phyloP scores from a whole-genome alignment of 73 alveolate genomes.

The Uronychia binucleata region DNA sequence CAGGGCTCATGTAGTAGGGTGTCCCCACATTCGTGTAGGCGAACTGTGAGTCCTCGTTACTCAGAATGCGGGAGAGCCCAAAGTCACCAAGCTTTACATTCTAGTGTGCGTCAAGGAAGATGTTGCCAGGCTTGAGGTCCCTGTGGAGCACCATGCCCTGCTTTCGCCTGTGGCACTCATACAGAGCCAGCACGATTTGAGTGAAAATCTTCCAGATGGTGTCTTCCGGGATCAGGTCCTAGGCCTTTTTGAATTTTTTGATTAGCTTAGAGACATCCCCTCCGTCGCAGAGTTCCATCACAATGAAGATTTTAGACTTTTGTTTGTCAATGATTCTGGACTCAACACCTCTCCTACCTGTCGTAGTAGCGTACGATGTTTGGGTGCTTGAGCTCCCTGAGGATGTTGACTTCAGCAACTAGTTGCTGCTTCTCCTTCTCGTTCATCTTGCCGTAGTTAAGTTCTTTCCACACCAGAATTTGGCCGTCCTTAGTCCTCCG shows the following conservation, averaged over 20 bases:
- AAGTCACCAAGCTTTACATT: constrained; percentile 95
- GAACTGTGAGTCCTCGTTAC: constrained; percentile 83
- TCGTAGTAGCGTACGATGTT: constrained; percentile 93
- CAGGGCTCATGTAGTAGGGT: constrained; percentile 95
- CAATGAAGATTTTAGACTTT: constrained; percentile 80
- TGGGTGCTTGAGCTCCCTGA: constrained; percentile 92
- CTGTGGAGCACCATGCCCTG: constrained; percentile 89
- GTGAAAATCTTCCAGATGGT: constrained; percentile 91
- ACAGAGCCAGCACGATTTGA: constrained; percentile 86
- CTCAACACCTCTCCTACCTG: too few species aligned
- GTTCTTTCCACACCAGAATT: constrained; percentile 93
- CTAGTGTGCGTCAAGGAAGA: constrained; percentile 81
- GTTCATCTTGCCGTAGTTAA: constrained; percentile 90
- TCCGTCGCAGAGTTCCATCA: constrained; percentile 97
- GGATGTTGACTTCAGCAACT: constrained; percentile 91
- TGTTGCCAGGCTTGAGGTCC: constrained; percentile 93
- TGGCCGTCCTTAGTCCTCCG: constrained; percentile 87
- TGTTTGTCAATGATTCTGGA: constrained; percentile 88
- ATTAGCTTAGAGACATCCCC: constrained; percentile 94
- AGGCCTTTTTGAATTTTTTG: constrained; percentile 67
- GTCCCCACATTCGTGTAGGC: constrained; percentile 96
- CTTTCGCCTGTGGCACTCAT: constrained; percentile 86
- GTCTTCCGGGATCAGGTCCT: constrained; percentile 86
- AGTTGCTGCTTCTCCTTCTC: constrained; percentile 94
- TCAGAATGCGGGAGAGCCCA: constrained; percentile 89